Base-by-base conservation (phyloP, 495 filamentous ascomycete genomes). In the Tricharina praecox region DNA sequence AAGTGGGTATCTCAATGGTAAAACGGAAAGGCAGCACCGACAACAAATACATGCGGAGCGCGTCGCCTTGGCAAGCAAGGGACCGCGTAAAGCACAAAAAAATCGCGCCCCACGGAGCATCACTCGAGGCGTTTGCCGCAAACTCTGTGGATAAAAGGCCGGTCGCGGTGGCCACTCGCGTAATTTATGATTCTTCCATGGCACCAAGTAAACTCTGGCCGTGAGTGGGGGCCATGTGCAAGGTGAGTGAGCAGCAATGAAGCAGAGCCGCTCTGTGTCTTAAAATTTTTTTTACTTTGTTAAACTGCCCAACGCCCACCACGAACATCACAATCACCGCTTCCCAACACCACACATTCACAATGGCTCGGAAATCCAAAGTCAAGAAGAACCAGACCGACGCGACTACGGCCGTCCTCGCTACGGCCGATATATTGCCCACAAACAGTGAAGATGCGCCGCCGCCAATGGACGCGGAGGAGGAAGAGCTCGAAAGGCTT, bases 401-500 rank as follows among this genome's bases (percentile, higher is more conserved):
- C 7, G 40, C 23, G 10, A 24, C 20, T 26, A 26, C 19, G 21
- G 40, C 13, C 21, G 3, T 25, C 18, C 24, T 43, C 11, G 40
- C 23, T 26, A 11, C 40, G 2, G 21, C 40, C 40, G 23, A 24
- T 26, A 26, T 43, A 2, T 20, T 16, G 10, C 21, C 40, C 13
- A 10, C 21, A 15, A 40, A 21, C 37, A 40, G 20, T 15, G 40
- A 37, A 19, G 23, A 21, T 2, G 9, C 19, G 15, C 23, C 51
- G 33, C 40, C 50, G 4, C 40, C 57, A 32, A 88, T 85, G 61
- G 85, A 92, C 54, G 76, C 71, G 44, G 74, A 78, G 25, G 88
- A 96, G 59, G 72, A 75, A 55, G 84, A 85, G 61, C 73, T 96
- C 13, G 86, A 93, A 65, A 71, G 74, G 50, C 68, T 93, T 49